Evolutionary conservation across 2,329 filamentous ascomycete species (phyloP), one percentile per base, ranked within the genome.

Genomic region (Xylariales sp.): DNA sequence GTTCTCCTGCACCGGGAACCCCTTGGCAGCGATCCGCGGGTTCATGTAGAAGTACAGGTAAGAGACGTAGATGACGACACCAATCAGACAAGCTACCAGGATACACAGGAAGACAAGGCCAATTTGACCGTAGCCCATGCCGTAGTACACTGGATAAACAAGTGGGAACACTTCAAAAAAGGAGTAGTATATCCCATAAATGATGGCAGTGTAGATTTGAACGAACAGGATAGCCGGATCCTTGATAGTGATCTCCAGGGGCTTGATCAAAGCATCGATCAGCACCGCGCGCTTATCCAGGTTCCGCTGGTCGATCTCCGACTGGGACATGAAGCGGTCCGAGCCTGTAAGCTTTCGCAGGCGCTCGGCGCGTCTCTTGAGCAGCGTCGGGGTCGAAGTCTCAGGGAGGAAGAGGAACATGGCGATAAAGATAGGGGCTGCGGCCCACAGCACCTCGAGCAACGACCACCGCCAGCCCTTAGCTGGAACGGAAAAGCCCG

Each of bases 141-240:
- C 56, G 58, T 85, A 84, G 50, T 71, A 62, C 27, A 66, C 66
- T 3, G 69, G 67, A 54, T 80, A 85, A 39, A 83, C 77, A 12
- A 81, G 61, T 4, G 79, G 78, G 56, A 84, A 83, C n/a, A 74
- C 74, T 50, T 83, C 79, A 52, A 84, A 84, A 60, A 73, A 83
- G 29, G 66, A 70, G 50, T 78, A 78, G 62, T 78, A 79, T 52
- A 77, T 79, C 37, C 67, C 74, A 56, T 81, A 84, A 47, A 76
- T 70, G 47, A 83, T 69, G 38, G 71, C 72, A 4, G 72, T 77
- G 57, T 83, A 84, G 25, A 80, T 40, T 50, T 80, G 75, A 1
- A 77, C 70, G 55, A 83, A 82, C 42, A 78, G 56, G 46, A 84
- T 70, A 11, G 78, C 74, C 0, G 79, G 79, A 40, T 82, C 78